These are phyloP conservation scores for Coemansia sp. DNA, from an alignment of 192 early-diverging fungal species.

Conservation along the genomic window DNA sequence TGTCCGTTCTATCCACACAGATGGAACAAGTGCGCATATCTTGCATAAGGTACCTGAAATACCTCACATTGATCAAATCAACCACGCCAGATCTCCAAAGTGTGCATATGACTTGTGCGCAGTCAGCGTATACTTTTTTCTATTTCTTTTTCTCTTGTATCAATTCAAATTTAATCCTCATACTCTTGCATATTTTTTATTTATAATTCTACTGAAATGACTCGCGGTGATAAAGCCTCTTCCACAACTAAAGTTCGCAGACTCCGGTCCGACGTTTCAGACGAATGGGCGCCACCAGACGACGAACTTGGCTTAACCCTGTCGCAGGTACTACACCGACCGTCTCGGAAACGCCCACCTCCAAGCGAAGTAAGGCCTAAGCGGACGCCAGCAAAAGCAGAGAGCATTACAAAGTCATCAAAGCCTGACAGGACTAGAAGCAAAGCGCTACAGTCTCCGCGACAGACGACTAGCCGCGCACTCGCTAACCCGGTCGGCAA, in stretches of 20 bases:
- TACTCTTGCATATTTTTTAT: not conserved
- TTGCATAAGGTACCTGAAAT: not conserved
- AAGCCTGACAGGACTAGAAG: not conserved
- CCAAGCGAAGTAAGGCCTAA: not conserved
- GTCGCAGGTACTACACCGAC: slow-evolving; percentile 16
- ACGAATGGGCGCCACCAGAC: slow-evolving; percentile 31
- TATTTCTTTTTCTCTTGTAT: not conserved
- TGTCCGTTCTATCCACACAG: not conserved
- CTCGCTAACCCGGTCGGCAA: not conserved
- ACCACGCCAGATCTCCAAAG: not conserved
- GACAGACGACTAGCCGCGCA: not conserved
- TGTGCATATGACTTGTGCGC: not conserved
- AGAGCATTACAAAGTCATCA: not conserved
- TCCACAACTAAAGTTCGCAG: not conserved
- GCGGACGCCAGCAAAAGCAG: not conserved
- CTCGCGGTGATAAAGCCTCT: not conserved
- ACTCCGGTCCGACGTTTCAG: not conserved
- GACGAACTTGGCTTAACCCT: slow-evolving; percentile 26
- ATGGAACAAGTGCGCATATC: not conserved
- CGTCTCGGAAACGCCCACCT: not conserved
- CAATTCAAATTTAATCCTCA: not conserved
- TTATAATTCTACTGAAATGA: not conserved
- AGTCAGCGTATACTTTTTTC: not conserved
- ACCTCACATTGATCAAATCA: not conserved
- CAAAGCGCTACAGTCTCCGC: not conserved